Evolutionary conservation across 1,284 basidiomycete genomes (phyloP), one percentile per base, ranked within the genome.

Genomic region (Trichosporon coremiiforme): DNA sequence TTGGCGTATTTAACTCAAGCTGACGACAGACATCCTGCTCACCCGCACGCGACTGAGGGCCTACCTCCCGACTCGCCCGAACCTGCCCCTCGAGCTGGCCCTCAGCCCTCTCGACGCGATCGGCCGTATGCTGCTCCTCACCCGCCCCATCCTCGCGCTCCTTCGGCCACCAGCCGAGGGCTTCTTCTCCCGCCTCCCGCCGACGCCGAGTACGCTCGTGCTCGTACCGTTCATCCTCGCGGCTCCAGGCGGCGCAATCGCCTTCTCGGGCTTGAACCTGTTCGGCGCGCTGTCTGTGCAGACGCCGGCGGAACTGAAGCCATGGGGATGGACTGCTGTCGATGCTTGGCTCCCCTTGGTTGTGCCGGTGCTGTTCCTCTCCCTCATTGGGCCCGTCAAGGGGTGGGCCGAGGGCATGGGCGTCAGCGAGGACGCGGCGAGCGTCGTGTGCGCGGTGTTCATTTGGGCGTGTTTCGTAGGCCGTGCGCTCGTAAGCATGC

Each of bases 91-190:
- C 20, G 83, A 84, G 67, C 75, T 83, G 13, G 64, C 71, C 6
- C 65, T 81, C 12, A 68, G 81, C 38, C 64, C 82, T n/a, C 77
- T 78, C 8, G 83, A 84, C 70, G 81, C 80, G 1, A 77, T 83
- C 67, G 80, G 81, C 65, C 77, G 83, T 74, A 76, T 81, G 2
- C 77, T 84, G 4, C 79, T 84, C 64, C 74, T 83, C 6, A 83
- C 83, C 8, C 70, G 74, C n/a, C 78, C 81, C 33, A 67, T 82
- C 64, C 65, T 81, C 3, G 78, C 82, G 4, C 71, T 82, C 55
- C 71, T 80, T 0, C 68, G 72, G 64, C 66, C 71, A 0, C 33
- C 65, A 0, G 5, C 57, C 1, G 29, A 20, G 20, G 33, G 41
- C 13, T 31, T 62, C 64, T 38, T 29, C 29, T 35, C 55, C 22